Conservation (phyloP, 2,329 filamentous ascomycete species). For the Verticillium longisporum region DNA sequence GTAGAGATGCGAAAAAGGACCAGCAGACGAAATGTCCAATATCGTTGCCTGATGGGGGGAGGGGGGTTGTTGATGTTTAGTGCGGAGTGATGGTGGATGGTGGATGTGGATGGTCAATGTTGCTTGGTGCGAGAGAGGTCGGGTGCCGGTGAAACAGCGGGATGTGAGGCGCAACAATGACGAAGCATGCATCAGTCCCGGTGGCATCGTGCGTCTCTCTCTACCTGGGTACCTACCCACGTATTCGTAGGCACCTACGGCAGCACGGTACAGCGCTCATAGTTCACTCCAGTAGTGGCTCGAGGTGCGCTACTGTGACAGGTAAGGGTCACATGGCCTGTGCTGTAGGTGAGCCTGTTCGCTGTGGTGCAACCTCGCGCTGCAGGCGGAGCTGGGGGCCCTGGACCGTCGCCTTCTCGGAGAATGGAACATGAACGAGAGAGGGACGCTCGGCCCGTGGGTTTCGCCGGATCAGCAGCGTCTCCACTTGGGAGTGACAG, state of each 20-base stretch:
- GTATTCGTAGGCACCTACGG: too few relatives aligned
- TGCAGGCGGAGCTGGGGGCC: background rate
- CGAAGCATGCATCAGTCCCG: slow-evolving; percentile 11
- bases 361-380: background rate
- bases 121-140: background rate
- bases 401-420: background rate
- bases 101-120: background rate
- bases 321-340: slow-evolving; percentile 5
- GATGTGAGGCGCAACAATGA: slow-evolving; percentile 19
- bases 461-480: background rate
- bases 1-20: background rate
- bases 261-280: too few relatives aligned
- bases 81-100: background rate
- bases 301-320: too few relatives aligned
- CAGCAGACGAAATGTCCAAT: background rate
- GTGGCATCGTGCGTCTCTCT: background rate
- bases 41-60: background rate
- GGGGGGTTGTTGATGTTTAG: background rate
- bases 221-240: too few relatives aligned
- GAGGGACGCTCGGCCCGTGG: background rate
- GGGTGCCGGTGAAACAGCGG: slow-evolving; percentile 3
- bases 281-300: too few relatives aligned
- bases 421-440: background rate
- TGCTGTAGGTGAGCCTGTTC: slow-evolving; percentile 1
- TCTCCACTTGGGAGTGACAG: background rate